Evolutionary conservation across 1,139 yeast genomes (phyloP).

Genomic region (Lodderomyces theae): DNA sequence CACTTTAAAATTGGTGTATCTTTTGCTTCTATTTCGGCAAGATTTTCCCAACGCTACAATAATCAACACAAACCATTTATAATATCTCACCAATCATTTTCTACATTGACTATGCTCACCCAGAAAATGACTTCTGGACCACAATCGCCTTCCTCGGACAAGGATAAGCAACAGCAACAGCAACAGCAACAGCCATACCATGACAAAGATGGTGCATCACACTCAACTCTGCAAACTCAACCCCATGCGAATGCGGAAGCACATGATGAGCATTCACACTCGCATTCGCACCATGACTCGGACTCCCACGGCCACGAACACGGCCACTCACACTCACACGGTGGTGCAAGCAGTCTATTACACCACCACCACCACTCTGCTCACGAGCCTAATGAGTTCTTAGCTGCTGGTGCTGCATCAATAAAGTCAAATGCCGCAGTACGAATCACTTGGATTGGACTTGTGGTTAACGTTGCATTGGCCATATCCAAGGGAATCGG

Average conservation of each 20-base stretch:
- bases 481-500: constrained; percentile 86
- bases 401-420: constrained; percentile 28
- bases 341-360: constrained; percentile 15
- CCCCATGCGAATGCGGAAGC: too few species aligned
- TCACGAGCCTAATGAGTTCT: constrained; percentile 42
- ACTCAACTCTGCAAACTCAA: too few species aligned
- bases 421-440: constrained; percentile 73
- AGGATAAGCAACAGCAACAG: neutral
- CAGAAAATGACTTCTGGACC: neutral
- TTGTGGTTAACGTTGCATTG: constrained; percentile 78
- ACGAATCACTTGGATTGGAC: constrained; percentile 88
- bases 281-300: constrained; percentile 19
- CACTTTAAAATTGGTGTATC: neutral
- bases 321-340: constrained; percentile 27
- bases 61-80: constrained; percentile 3
- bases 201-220: neutral
- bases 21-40: neutral
- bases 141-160: constrained; percentile 8
- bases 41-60: neutral
- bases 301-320: constrained; percentile 22
- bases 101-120: constrained; percentile 9
- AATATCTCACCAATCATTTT: constrained; percentile 10
- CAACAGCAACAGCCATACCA: neutral
- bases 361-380: constrained; percentile 30
- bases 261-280: constrained; percentile 7